These are phyloP conservation scores for Cetradonia linearis DNA, from an alignment of 495 filamentous ascomycete species.

Conservation along the genomic window DNA sequence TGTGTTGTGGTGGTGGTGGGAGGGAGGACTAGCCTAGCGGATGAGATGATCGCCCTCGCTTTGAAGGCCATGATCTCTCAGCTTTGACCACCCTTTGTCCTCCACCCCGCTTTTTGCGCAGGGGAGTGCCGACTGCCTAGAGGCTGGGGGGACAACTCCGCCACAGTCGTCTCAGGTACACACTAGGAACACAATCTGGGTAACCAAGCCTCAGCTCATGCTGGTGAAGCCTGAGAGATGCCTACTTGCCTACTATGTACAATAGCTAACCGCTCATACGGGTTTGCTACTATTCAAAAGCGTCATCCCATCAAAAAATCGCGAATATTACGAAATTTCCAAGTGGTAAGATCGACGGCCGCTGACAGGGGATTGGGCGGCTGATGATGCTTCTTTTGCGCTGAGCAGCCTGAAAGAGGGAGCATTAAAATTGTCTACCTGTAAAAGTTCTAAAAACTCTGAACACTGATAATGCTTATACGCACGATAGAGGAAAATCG, in stretches of 20 bases:
- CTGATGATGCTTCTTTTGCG: slow-evolving; percentile 7
- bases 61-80: not conserved
- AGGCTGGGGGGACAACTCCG: not conserved
- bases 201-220: too few species aligned
- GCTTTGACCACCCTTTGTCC: slow-evolving; percentile 4
- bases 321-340: slow-evolving; percentile 2
- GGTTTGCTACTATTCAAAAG: not conserved
- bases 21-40: too few species aligned
- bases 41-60: slow-evolving; percentile 16
- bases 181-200: not conserved
- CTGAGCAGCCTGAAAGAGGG: not conserved
- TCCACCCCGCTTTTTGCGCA: not conserved
- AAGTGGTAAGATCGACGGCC: slow-evolving; percentile 1
- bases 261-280: slow-evolving; percentile 3
- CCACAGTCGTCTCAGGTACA: slow-evolving; percentile 1
- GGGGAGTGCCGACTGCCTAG: not conserved
- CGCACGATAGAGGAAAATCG: slow-evolving; percentile 1
- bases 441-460: not conserved
- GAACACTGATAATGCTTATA: slow-evolving; percentile 6
- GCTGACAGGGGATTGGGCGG: not conserved
- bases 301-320: not conserved
- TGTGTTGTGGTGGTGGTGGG: too few species aligned
- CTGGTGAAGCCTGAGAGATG: not conserved
- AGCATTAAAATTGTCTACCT: slow-evolving; percentile 3
- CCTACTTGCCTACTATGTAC: too few species aligned